Conservation (phyloP, 2,329 filamentous ascomycete species). For the Onygenales sp. region DNA sequence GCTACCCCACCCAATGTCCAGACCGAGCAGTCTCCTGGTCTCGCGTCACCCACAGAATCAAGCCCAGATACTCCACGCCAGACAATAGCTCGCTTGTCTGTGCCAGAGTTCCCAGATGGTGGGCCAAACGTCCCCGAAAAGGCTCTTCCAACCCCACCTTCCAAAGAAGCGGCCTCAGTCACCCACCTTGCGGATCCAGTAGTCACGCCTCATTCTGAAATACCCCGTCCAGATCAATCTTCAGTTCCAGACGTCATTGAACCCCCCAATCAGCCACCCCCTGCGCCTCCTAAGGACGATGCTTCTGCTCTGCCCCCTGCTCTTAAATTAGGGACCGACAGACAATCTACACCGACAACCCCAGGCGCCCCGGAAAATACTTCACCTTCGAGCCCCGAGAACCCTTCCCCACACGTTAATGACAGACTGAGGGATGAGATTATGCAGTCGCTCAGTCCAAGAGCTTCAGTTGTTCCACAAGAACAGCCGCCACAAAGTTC, state of each 20-base stretch:
- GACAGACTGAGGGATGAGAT: conserved; percentile 39
- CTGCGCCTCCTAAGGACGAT: conserved; percentile 25
- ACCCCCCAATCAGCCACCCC: conserved; percentile 13
- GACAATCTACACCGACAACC: not conserved
- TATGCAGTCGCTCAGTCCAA: conserved; percentile 37
- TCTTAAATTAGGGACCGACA: not conserved
- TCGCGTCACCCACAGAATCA: not conserved
- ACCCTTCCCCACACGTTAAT: conserved; percentile 29
- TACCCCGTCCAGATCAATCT: not conserved
- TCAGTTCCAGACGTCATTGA: not conserved
- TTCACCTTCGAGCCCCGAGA: conserved; percentile 24
- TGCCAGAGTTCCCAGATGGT: not conserved
- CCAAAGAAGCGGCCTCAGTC: not conserved
- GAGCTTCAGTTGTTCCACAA: not conserved
- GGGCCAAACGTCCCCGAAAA: not conserved
- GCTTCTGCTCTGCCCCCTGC: conserved; percentile 7
- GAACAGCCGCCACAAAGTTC: conserved; percentile 1
- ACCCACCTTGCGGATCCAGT: no score
- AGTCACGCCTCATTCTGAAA: no score
- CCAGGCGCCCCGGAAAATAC: conserved; percentile 22
- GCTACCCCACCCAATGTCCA: not conserved
- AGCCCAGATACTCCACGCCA: not conserved
- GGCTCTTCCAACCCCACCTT: not conserved
- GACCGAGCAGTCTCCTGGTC: not conserved
- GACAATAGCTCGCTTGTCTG: not conserved